A percentile compares a stretch with the other conserved stretches of the same genome.
Evolutionary conservation across 495 filamentous ascomycete species (phyloP).

Genomic region (Mytilinidion resinicola): DNA sequence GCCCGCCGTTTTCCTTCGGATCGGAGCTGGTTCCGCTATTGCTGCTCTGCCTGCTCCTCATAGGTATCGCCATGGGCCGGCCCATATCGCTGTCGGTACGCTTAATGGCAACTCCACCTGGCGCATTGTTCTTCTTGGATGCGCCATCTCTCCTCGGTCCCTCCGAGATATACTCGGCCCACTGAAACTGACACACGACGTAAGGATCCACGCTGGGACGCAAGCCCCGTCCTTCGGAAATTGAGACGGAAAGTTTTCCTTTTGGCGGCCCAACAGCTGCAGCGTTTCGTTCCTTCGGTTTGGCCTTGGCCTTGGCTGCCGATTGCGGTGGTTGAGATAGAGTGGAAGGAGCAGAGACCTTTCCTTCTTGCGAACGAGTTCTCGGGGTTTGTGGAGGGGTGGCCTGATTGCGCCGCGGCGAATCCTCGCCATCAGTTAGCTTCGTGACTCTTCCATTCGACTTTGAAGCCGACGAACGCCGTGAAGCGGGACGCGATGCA

Average conservation of each 20-base stretch:
- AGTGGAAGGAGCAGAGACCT: conserved; percentile 13
- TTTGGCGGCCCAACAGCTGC: conserved; percentile 65
- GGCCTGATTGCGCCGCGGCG: conserved; percentile 66
- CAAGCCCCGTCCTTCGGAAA: conserved; percentile 75
- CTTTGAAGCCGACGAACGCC: conserved; percentile 43
- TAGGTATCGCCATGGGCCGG: conserved; percentile 86
- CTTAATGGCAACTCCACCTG: conserved; percentile 46
- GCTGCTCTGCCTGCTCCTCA: conserved; percentile 91
- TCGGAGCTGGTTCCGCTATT: conserved; percentile 58
- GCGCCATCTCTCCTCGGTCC: conserved; percentile 57
- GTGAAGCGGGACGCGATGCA: conserved; percentile 34
- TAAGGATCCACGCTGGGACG: conserved; percentile 82
- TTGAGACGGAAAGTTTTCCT: conserved; percentile 84
- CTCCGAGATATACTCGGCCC: conserved; percentile 89
- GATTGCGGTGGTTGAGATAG: conserved; percentile 17
- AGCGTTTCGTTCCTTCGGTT: conserved; percentile 33
- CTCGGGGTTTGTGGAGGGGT: conserved; percentile 82
- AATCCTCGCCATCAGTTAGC: conserved; percentile 74
- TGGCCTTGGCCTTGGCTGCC: background rate
- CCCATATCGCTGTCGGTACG: conserved; percentile 68
- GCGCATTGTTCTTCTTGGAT: conserved; percentile 34
- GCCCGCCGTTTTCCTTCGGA: conserved; percentile 52
- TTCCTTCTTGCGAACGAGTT: conserved; percentile 64
- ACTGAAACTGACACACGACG: conserved; percentile 93
- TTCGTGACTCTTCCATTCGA: conserved; percentile 64